Conservation (phyloP, 75 land plant species). For the Sequoiadendron giganteum region DNA sequence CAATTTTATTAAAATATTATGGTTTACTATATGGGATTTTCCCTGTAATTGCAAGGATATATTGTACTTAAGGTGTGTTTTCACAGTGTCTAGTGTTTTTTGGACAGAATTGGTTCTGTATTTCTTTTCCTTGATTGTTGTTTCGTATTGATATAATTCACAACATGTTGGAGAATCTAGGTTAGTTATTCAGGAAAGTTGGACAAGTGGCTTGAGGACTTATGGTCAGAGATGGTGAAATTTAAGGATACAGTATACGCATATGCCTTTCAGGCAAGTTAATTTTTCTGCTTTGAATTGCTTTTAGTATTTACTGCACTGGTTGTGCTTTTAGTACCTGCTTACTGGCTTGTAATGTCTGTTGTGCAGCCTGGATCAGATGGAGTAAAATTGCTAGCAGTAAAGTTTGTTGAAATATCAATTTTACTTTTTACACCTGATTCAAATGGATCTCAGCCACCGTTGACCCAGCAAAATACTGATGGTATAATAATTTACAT, state of each 20-base stretch:
- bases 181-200: conserved; percentile 58
- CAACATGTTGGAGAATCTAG: conserved; percentile 27
- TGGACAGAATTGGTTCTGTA: not conserved
- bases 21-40: not conserved
- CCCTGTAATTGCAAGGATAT: not conserved
- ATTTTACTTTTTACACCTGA: conserved; percentile 83
- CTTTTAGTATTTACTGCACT: not conserved
- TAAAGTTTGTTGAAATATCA: conserved; percentile 84
- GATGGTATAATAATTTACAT: conserved; percentile 52
- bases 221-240: conserved; percentile 74
- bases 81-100: not conserved
- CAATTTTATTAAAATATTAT: not conserved
- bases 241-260: conserved; percentile 75
- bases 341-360: not conserved
- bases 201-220: conserved; percentile 65
- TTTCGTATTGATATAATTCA: not conserved
- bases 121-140: not conserved
- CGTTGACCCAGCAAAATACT: conserved; percentile 21
- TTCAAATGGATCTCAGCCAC: conserved; percentile 41
- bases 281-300: not conserved
- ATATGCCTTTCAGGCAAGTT: conserved; percentile 62
- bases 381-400: conserved; percentile 69
- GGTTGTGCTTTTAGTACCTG: not conserved
- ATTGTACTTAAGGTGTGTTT: not conserved
- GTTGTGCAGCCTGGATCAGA: conserved; percentile 60